A percentile compares a stretch with the other conserved stretches of the same genome.
phyloP scores from a whole-genome alignment of 164 flowering plant genomes.

The Brasenia schreberi region DNA sequence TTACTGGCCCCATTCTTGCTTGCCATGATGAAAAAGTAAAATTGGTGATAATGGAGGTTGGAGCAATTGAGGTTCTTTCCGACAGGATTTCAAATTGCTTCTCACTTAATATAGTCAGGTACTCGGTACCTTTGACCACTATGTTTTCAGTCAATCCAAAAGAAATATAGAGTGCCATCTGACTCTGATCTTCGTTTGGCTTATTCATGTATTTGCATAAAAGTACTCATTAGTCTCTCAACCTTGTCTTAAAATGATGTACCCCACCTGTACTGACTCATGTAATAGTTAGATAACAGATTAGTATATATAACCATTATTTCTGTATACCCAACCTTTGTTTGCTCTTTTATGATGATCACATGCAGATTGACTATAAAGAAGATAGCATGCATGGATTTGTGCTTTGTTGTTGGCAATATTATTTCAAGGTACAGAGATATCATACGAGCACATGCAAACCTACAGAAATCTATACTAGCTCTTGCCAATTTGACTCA shows the following conservation, averaged over 20 bases:
- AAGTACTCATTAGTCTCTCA: no score
- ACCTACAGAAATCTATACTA: conserved; percentile 70
- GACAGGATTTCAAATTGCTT: conserved; percentile 52
- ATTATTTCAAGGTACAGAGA: conserved; percentile 93
- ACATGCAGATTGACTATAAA: conserved; percentile 60
- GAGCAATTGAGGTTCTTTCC: conserved; percentile 80
- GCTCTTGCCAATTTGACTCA: conserved; percentile 73
- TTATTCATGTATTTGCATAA: no score
- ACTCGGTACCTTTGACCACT: no score
- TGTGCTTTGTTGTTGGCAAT: conserved; percentile 77
- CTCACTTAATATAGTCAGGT: conserved; percentile 57
- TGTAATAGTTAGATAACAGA: no score
- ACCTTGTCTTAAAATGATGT: no score
- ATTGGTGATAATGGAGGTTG: conserved; percentile 74
- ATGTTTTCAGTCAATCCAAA: no score
- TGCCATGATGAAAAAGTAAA: conserved; percentile 66
- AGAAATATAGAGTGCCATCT: no score
- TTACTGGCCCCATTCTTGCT: conserved; percentile 69
- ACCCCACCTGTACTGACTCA: no score
- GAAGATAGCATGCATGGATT: conserved; percentile 78
- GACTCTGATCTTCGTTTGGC: no score
- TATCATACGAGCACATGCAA: conserved; percentile 68
- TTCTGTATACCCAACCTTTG: no score
- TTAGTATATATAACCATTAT: no score
- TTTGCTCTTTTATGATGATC: no score